Evolutionary conservation across 345 rosid genomes (phyloP).

Genomic region (Aurinia saxatilis): DNA sequence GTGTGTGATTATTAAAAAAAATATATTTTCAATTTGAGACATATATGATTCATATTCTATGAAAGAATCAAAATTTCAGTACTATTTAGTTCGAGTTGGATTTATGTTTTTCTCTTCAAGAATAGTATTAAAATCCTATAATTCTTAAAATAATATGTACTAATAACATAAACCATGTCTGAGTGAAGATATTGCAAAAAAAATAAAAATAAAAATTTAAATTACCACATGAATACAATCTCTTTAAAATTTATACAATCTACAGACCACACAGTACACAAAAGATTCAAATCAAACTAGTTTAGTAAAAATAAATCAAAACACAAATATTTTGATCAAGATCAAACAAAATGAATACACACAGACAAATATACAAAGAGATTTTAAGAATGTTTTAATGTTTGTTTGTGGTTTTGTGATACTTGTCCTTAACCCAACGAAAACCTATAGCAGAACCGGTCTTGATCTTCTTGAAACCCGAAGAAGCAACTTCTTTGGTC

Average conservation of each 20-base stretch:
- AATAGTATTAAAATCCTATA: too few species aligned
- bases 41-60: too few species aligned
- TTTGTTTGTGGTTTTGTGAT: slow-evolving; percentile 38
- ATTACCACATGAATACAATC: background rate
- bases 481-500: slow-evolving; percentile 53
- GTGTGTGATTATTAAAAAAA: too few species aligned
- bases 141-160: too few species aligned
- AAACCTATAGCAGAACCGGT: slow-evolving; percentile 46
- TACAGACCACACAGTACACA: background rate
- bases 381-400: background rate
- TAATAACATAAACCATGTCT: too few species aligned
- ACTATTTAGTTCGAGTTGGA: too few species aligned
- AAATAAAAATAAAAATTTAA: background rate
- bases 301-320: background rate
- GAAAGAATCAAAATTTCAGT: too few species aligned
- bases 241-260: background rate
- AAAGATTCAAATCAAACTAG: background rate
- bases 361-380: background rate
- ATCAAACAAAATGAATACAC: background rate
- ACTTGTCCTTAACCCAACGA: slow-evolving; percentile 65
- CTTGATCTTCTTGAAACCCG: slow-evolving; percentile 53
- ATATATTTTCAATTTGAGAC: too few species aligned
- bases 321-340: background rate
- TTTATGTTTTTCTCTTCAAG: too few species aligned
- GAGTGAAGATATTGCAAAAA: too few species aligned